Evolutionary conservation across 1,284 basidiomycete genomes (phyloP).

Genomic region (Gymnopus androsaceus): DNA sequence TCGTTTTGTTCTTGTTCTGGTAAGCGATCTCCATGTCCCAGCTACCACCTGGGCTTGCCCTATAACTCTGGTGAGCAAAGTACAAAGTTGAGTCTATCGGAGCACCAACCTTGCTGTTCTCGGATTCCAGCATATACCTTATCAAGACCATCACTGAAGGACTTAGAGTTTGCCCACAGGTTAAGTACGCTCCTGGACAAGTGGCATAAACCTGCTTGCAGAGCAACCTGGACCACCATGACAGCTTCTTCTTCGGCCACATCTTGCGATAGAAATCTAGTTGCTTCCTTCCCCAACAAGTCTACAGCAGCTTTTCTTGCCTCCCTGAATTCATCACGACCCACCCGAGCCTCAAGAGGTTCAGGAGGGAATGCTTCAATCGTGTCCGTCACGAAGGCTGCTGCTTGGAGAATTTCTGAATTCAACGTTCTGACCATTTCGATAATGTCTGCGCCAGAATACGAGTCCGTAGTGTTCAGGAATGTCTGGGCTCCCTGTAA

Average conservation of each 20-base stretch:
- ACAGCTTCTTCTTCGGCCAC: neutral
- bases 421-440: conserved; percentile 34
- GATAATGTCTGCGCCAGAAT: conserved; percentile 34
- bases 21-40: conserved; percentile 11
- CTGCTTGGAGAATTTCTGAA: conserved; percentile 35
- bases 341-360: neutral
- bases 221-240: neutral
- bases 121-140: neutral
- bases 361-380: conserved; percentile 21
- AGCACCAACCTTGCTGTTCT: neutral
- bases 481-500: conserved; percentile 39
- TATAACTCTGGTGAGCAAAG: neutral
- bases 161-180: neutral
- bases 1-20: conserved; percentile 8
- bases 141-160: neutral
- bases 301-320: neutral
- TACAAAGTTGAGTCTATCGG: neutral
- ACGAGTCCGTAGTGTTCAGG: conserved; percentile 31
- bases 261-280: neutral
- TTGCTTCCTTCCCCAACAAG: neutral
- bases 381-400: conserved; percentile 35
- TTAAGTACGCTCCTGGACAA: neutral
- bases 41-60: neutral
- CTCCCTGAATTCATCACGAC: neutral
- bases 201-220: conserved; percentile 1